Base-by-base conservation (phyloP, 495 filamentous ascomycete species). In the Choiromyces venosus region DNA sequence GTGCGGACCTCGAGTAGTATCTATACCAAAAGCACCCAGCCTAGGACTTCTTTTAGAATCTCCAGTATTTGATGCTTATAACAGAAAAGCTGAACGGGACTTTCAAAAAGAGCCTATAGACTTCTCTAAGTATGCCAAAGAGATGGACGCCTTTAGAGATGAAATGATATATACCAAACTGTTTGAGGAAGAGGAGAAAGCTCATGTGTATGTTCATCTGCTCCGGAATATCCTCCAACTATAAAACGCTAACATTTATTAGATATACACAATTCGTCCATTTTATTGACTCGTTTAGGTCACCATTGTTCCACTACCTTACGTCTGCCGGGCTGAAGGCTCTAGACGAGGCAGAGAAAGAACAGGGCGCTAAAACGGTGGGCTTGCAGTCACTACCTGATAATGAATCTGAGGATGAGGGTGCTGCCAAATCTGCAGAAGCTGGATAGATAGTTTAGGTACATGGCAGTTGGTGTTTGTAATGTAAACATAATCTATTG, bases 1-100 rank as follows among this genome's bases (percentile, higher is more conserved):
- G 42, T 94, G 91, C 76, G 86, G 87, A 2, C 81, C 86, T 1
- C 83, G 85, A 5, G 87, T 87, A n/a, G 87, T 97, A 74, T 89
- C 89, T 66, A 96, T 99, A 71, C 96, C 94, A 46, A 98, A 98
- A 84, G 95, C 93, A 1, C 95, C 95, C 0, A 89, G 92, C 0
- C 83, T 98, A 19, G 95, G 95, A 0, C 84, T 99, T 21, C 85
- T 97, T 65, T 87, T 99, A 18, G 96, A 98, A 80, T 85, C 91
- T 9, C 95, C 95, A 36, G 90, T 97, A 1, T 99, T 99, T 76
- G 90, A 92, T 65, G 87, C 81, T 65, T 97, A 97, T 81, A 98
- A 97, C 80, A 82, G 83, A 65, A 85, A 84, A 69, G 84, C 85
- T 1, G 86, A 88, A 64, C 86, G 84, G 0, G 82, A 83, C 8